Evolutionary conservation across 352 stramenopile species (phyloP), one percentile per base, ranked within the genome.

Genomic region (Elongisporangium prolatum): DNA sequence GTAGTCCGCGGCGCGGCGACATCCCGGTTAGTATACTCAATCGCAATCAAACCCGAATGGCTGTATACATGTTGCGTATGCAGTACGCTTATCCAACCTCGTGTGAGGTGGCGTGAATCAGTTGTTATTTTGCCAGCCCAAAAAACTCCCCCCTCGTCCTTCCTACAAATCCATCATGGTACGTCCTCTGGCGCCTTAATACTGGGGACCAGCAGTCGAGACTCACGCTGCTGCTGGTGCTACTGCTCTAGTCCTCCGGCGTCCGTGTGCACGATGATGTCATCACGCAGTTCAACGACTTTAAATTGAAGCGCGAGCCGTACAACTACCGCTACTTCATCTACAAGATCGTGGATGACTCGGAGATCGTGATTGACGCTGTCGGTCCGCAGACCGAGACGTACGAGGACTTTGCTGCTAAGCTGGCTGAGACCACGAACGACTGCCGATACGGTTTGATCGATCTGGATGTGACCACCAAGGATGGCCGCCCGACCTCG

Each of bases 261-360:
- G 94, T 98, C 57, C 77, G 78, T 85, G 90, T 97, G 62, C 71
- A 89, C 73, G 92, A 98, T 66, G 89, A 97, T 50, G 91, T 98
- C 57, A 81, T 95, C 61, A 89, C 71, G 56, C 84, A 97, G 72
- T 98, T 98, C 76, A 90, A 97, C 61, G 83, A 95, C 64, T 98
- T 98, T 75, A 98, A 98, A 80, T 81, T 98, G 21, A 92, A 97
- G 77, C 78, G 88, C 60, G 87, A 88, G 55, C 88, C 88, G 56
- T 77, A 95, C 74, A 96, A 98, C 68, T 91, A 86, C 71, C 90
- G 93, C 61, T 98, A 97, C 88, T 97, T 98, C 67, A 95, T 97
- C 74, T 98, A 97, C 85, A 96, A 97, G 81, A 98, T 98, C 65
- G 86, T 94, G 57, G 79, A 84, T 60, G 84, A 98, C 76, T 85